These are phyloP conservation scores for Ganoderma leucocontextum DNA, from an alignment of 1,284 basidiomycete species.

Conservation along the genomic window DNA sequence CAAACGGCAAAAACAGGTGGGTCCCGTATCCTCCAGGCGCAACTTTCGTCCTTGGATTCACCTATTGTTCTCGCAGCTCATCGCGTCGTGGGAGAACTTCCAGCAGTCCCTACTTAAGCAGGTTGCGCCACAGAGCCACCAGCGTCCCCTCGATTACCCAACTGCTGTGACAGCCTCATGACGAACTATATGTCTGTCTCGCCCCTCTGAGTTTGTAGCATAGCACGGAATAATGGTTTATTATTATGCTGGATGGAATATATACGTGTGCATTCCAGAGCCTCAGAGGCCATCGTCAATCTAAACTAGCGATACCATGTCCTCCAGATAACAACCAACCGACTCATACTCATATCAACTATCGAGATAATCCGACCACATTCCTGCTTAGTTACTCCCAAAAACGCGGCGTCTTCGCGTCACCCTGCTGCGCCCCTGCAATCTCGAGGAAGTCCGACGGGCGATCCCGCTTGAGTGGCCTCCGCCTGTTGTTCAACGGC, in stretches of 20 bases:
- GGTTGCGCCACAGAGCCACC: conserved; percentile 31
- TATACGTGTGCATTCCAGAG: not conserved
- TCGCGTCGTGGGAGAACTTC: conserved; percentile 76
- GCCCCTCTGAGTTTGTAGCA: conserved; percentile 6
- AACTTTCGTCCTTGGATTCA: not conserved
- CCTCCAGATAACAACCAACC: not conserved
- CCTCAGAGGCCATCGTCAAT: not conserved
- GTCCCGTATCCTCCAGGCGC: conserved; percentile 28
- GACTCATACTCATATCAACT: not conserved
- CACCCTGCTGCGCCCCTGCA: conserved; percentile 58
- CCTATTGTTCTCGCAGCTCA: conserved; percentile 54
- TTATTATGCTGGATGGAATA: conserved; percentile 7
- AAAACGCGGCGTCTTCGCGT: conserved; percentile 71
- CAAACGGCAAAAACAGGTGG: conserved; percentile 79
- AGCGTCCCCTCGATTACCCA: conserved; percentile 26
- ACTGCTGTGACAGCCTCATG: conserved; percentile 11
- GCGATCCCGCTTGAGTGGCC: conserved; percentile 79
- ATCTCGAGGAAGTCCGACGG: conserved; percentile 86
- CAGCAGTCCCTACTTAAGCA: conserved; percentile 70
- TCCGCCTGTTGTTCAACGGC: conserved; percentile 79
- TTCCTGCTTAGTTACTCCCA: conserved; percentile 63
- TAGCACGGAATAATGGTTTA: conserved; percentile 16
- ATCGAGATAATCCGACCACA: not conserved
- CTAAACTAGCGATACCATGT: not conserved
- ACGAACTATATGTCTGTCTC: conserved; percentile 3